phyloP scores from a whole-genome alignment of 2,329 filamentous ascomycete genomes.

The Diaporthe sp. region DNA sequence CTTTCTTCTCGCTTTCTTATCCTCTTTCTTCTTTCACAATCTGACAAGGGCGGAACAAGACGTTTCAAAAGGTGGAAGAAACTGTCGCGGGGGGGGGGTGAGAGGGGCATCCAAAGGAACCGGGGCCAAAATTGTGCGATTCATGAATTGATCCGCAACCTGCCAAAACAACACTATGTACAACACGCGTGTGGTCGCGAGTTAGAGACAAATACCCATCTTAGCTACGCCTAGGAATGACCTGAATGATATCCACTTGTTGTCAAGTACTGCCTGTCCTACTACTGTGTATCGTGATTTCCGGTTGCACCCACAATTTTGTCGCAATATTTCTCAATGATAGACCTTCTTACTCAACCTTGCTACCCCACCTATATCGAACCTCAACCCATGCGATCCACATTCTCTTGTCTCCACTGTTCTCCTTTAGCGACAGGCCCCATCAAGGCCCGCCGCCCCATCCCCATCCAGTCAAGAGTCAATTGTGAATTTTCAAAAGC shows the following conservation, averaged over 20 bases:
- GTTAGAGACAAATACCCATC: slow-evolving; percentile 28
- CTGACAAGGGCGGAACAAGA: background rate
- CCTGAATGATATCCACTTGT: slow-evolving; percentile 24
- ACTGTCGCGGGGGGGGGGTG: background rate
- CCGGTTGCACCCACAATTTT: background rate
- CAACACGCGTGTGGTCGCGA: slow-evolving; percentile 16
- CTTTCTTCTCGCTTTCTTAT: background rate
- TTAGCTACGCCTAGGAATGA: slow-evolving; percentile 14
- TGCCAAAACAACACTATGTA: slow-evolving; percentile 5
- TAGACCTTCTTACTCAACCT: background rate
- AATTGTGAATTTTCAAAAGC: background rate
- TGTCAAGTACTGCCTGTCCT: background rate
- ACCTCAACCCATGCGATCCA: background rate
- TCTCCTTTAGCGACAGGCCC: background rate
- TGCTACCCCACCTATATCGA: background rate
- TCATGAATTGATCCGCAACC: background rate
- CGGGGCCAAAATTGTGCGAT: slow-evolving; percentile 6
- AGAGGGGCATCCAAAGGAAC: background rate
- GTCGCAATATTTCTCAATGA: background rate
- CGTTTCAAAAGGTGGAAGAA: background rate
- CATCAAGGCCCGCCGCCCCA: background rate
- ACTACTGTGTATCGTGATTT: background rate
- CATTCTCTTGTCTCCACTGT: background rate
- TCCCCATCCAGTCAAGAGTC: background rate
- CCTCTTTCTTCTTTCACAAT: background rate